A percentile compares a stretch with the other conserved stretches of the same genome.
phyloP scores from a whole-genome alignment of 2,329 filamentous ascomycete species.

The Hymenoscyphus albidus region DNA sequence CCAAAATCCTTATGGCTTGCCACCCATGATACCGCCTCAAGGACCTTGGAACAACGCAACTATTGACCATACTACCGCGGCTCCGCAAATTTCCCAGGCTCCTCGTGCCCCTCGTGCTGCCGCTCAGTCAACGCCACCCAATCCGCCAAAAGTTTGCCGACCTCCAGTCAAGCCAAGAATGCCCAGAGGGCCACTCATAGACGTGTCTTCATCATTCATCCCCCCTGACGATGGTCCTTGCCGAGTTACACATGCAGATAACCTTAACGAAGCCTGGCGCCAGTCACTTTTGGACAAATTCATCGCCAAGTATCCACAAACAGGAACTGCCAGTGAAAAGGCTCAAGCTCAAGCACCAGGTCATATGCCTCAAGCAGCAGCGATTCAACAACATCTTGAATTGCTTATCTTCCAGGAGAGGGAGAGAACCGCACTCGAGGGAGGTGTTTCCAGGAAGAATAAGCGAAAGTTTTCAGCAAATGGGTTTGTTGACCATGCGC shows the following conservation, averaged over 20 bases:
- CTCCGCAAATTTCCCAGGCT: background rate
- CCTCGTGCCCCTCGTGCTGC: background rate
- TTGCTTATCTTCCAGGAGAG: slow-evolving; percentile 26
- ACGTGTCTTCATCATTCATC: slow-evolving; percentile 6
- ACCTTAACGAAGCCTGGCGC: slow-evolving; percentile 24
- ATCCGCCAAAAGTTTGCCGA: background rate
- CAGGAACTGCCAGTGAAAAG: slow-evolving; percentile 24
- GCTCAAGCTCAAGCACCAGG: slow-evolving; percentile 11
- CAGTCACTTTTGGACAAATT: slow-evolving; percentile 27
- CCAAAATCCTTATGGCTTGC: slow-evolving; percentile 6
- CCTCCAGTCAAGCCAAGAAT: slow-evolving; percentile 7
- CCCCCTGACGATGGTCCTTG: slow-evolving; percentile 22
- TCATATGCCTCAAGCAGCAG: slow-evolving; percentile 19
- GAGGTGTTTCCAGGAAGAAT: background rate
- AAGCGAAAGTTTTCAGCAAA: background rate
- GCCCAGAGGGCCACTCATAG: slow-evolving; percentile 9
- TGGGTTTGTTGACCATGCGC: background rate
- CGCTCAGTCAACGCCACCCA: background rate
- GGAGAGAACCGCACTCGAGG: slow-evolving; percentile 20
- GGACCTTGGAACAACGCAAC: background rate
- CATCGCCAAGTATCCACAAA: slow-evolving; percentile 32
- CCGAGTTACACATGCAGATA: slow-evolving; percentile 20
- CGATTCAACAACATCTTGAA: slow-evolving; percentile 30
- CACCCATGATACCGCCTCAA: background rate
- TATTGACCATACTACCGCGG: background rate